Evolutionary conservation across 805 yeast species (phyloP).

Genomic region (Candida corydali): DNA sequence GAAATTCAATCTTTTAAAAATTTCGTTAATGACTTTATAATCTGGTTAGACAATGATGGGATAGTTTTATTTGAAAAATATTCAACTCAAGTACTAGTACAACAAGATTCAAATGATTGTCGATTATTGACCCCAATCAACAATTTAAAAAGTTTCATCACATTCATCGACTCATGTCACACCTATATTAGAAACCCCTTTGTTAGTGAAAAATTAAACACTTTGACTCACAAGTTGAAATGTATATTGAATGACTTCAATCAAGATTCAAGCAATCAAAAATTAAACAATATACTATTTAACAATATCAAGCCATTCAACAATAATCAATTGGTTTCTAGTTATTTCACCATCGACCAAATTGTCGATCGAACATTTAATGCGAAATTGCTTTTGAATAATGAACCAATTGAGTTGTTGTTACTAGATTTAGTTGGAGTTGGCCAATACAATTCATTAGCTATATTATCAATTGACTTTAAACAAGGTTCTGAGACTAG

Average conservation of each 20-base stretch:
- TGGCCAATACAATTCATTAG: constrained; percentile 31
- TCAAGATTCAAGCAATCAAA: constrained; percentile 12
- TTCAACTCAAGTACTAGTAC: constrained; percentile 1
- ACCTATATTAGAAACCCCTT: constrained; percentile 34
- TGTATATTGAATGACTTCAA: constrained; percentile 15
- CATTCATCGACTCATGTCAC: constrained; percentile 22
- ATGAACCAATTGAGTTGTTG: constrained; percentile 25
- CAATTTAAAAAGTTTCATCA: constrained; percentile 25
- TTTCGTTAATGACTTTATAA: constrained; percentile 34
- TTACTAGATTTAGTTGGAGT: constrained; percentile 27
- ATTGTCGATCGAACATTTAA: constrained; percentile 31
- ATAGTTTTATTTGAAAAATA: constrained; percentile 33
- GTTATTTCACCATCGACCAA: constrained; percentile 32
- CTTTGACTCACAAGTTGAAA: constrained; percentile 12
- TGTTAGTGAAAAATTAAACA: constrained; percentile 26
- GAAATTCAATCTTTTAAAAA: constrained; percentile 28
- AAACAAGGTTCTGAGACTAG: constrained; percentile 15
- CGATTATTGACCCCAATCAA: constrained; percentile 19
- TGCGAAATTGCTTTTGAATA: constrained; percentile 13
- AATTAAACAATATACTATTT: constrained; percentile 31
- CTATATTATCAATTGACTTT: constrained; percentile 22
- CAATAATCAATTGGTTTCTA: constrained; percentile 24
- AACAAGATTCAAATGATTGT: constrained; percentile 9
- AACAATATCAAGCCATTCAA: constrained; percentile 30
- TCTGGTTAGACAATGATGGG: constrained; percentile 36